Base-by-base conservation (phyloP, 257 asterid genomes). In the Solanum peruvianum region DNA sequence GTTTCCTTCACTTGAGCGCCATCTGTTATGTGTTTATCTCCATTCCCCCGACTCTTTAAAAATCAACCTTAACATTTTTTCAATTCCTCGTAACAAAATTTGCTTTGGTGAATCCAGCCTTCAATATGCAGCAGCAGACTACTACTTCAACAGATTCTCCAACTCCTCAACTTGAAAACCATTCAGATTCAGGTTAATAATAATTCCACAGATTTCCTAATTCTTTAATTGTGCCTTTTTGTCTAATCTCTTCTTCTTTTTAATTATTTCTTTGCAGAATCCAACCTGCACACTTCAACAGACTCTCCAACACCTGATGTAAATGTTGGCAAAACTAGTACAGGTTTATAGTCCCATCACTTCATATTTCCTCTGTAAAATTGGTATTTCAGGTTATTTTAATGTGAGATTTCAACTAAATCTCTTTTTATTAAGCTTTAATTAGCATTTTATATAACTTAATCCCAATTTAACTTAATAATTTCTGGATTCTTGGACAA, bases 231-330 rank as follows among this genome's bases (percentile, higher is more conserved):
- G 20, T 58, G 13, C 29, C n/a, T 80, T 80, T 47, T 18, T 47
- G 27, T 80, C 27, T 7, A 18, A 56, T 42, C 39, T 37, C 39
- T 37, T 37, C 39, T 37, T 37, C 5, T 35, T 37, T 5, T 37
- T 37, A 37, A 37, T 37, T 6, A 37, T 37, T 42, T 18, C 3
- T 25, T 27, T 58, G 11, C 39, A 56, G 27, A 52, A 8, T 25
- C 75, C 33, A 86, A 25, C 85, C 84, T 88, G 93, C 84, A 93
- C 25, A 90, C 83, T 58, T 62, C 87, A 47, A 66, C 88, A 81
- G 89, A 88, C 52, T 86, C 91, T 70, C 78, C 87, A 18, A 2
- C 78, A 42, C 84, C 27, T n/a, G 44, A 60, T 58, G 39, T 37
- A 37, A 37, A 37, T 37, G 21, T 86, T 62, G 84, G 23, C 27